A percentile compares a stretch with the other conserved stretches of the same genome.
Conservation (phyloP, 306 rosid genomes). For the Vigna mungo region DNA sequence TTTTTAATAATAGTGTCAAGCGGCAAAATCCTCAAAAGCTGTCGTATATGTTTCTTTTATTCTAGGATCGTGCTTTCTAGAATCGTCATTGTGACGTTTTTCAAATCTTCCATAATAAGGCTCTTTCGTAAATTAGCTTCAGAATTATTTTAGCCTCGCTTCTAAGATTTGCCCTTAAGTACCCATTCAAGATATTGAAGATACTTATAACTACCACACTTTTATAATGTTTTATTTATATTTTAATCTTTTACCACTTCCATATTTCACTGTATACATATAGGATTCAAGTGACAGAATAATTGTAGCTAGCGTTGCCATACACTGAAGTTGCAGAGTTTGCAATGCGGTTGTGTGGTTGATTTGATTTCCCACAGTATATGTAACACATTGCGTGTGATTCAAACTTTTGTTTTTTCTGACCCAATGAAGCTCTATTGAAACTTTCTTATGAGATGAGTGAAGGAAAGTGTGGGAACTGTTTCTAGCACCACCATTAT, state of each 20-base stretch:
- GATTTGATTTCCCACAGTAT: constrained; percentile 55
- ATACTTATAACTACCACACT: no score
- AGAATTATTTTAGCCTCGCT: not conserved
- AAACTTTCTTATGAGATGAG: constrained; percentile 46
- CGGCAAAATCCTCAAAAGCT: not conserved
- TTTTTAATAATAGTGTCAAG: not conserved
- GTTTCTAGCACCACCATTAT: constrained; percentile 63
- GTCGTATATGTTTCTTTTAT: not conserved
- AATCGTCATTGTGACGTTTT: not conserved
- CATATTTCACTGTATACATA: not conserved
- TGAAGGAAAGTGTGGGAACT: constrained; percentile 61
- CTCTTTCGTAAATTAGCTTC: not conserved
- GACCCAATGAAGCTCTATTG: constrained; percentile 28
- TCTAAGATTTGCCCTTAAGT: not conserved
- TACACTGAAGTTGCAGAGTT: constrained; percentile 33
- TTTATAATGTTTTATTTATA: no score
- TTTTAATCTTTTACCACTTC: no score
- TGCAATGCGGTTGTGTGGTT: constrained; percentile 61
- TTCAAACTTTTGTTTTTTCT: constrained; percentile 25
- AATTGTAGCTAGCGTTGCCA: constrained; percentile 16
- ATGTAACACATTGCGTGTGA: constrained; percentile 10
- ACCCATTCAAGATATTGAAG: no score
- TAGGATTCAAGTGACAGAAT: not conserved
- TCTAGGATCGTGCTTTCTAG: constrained; percentile 4
- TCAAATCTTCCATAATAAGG: not conserved